A percentile compares a stretch with the other conserved stretches of the same genome.
These are phyloP conservation scores for Fonsecaea erecta DNA, from an alignment of 2,329 filamentous ascomycete genomes.

Conservation along the genomic window DNA sequence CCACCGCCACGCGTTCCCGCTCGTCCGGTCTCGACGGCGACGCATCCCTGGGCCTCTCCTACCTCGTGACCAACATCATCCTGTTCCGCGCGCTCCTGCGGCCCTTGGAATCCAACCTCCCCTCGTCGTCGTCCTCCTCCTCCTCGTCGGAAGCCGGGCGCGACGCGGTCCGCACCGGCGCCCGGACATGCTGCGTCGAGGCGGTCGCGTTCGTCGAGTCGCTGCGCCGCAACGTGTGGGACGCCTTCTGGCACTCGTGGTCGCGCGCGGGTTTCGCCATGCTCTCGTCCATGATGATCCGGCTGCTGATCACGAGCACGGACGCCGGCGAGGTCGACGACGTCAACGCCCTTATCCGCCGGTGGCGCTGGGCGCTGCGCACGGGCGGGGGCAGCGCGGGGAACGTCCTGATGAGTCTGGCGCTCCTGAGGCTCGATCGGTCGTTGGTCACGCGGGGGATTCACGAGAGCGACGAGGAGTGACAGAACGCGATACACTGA, in stretches of 20 bases:
- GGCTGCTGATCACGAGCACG: constrained; percentile 12
- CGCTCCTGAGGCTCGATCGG: constrained; percentile 14
- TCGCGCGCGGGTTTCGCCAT: constrained; percentile 19
- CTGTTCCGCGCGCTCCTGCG: constrained; percentile 23
- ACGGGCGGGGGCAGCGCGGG: constrained; percentile 18
- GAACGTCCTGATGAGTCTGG: constrained; percentile 19
- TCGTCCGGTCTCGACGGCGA: constrained; percentile 12
- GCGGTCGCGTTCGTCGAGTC: constrained; percentile 20
- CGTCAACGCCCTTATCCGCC: constrained; percentile 13
- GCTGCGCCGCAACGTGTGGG: constrained; percentile 12
- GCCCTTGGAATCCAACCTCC: constrained; percentile 14
- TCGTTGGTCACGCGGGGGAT: constrained; percentile 13
- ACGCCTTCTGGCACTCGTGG: constrained; percentile 28
- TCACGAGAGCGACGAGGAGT: constrained; percentile 19
- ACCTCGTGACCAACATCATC: constrained; percentile 17
- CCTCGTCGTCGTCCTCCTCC: neutral
- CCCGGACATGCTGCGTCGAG: constrained; percentile 13
- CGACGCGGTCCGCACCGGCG: constrained; percentile 14
- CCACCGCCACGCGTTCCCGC: neutral
- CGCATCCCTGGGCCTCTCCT: constrained; percentile 17
- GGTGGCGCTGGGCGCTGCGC: constrained; percentile 20
- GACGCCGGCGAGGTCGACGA: constrained; percentile 12
- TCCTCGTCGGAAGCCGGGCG: constrained; percentile 2
- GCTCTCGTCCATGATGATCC: constrained; percentile 18
- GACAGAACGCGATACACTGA: no score